Percentiles rank a stretch among this genome's conserved stretches.
Evolutionary conservation across 495 filamentous ascomycete genomes (phyloP).

Genomic region (Lasiosphaeria miniovina): DNA sequence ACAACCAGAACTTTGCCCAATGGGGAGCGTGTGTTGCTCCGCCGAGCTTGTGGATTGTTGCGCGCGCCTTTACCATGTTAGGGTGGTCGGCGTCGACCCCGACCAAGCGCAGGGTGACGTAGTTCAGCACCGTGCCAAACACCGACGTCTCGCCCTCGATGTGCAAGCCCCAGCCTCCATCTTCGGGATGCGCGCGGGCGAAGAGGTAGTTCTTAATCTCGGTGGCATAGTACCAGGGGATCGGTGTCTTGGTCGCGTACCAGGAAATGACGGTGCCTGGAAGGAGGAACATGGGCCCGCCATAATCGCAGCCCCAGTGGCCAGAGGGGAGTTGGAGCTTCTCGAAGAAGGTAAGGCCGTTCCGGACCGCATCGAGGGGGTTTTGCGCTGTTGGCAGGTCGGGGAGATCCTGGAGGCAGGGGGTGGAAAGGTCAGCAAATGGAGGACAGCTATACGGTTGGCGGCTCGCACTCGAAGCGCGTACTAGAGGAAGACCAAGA

Average conservation of each 20-base stretch:
- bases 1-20: slow-evolving; percentile 94
- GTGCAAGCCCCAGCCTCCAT: slow-evolving; percentile 96
- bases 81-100: slow-evolving; percentile 85
- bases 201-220: slow-evolving; percentile 96
- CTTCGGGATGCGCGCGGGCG: slow-evolving; percentile 76
- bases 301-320: slow-evolving; percentile 97
- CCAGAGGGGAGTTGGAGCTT: slow-evolving; percentile 83
- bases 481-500: slow-evolving; percentile 60
- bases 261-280: slow-evolving; percentile 83
- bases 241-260: slow-evolving; percentile 85
- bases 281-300: slow-evolving; percentile 82
- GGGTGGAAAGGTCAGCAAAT: background rate
- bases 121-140: slow-evolving; percentile 89
- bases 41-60: slow-evolving; percentile 77
- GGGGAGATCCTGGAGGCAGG: slow-evolving; percentile 59
- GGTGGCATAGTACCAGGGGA: slow-evolving; percentile 74
- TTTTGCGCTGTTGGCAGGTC: slow-evolving; percentile 65
- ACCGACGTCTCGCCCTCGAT: slow-evolving; percentile 93
- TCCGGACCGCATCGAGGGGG: slow-evolving; percentile 72
- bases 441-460: background rate
- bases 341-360: slow-evolving; percentile 86
- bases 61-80: slow-evolving; percentile 82
- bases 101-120: slow-evolving; percentile 78
- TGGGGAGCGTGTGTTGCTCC: slow-evolving; percentile 83
- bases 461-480: slow-evolving; percentile 11